Evolutionary conservation across 345 rosid species (phyloP), one percentile per base, ranked within the genome.

Genomic region (Camelina sativa): DNA sequence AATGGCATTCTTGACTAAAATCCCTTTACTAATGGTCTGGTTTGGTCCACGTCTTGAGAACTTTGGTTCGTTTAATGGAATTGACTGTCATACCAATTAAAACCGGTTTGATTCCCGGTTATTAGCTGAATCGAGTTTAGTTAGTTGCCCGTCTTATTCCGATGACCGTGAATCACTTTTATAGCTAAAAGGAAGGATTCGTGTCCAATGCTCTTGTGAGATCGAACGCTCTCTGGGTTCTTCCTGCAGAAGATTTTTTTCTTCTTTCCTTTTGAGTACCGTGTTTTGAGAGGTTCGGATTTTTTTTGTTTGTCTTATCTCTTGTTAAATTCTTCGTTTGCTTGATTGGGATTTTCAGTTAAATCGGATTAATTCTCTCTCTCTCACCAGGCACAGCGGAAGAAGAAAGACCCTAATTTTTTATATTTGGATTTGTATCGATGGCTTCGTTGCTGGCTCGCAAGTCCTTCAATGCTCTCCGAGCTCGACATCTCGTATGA

Each of bases 371-470:
- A 12, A 1, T 23, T 43, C 17, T 65, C 16, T 65, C 16, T 65
- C 52, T 58, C 30, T 28, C 40, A 5, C 38, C 15, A 44, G 60
- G 28, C 19, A 43, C 71, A 62, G 65, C 75, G 71, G 71, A 77
- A 69, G 71, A 69, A 60, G 67, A 22, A 56, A 44, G 6, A 56
- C 10, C 72, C 57, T 13, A 28, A 28, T 22, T 44, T 44, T 25
- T 28, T 62, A 22, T 59, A 66, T 5, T 20, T 15, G 22, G 75
- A 62, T 28, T 28, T 28, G 65, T 44, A 65, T 48, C 76, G 71
- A 89, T 90, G 88, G 94, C 91, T 76, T 84, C 87, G 55, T 84
- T 91, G 67, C 74, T 93, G 51, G 97, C 91, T 86, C 96, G 97
- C 80, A 89, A 85, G 85, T 89, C 98, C 25, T 74, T 91, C 80